phyloP scores from a whole-genome alignment of 2,329 filamentous ascomycete species.

The Nothophoma quercina region DNA sequence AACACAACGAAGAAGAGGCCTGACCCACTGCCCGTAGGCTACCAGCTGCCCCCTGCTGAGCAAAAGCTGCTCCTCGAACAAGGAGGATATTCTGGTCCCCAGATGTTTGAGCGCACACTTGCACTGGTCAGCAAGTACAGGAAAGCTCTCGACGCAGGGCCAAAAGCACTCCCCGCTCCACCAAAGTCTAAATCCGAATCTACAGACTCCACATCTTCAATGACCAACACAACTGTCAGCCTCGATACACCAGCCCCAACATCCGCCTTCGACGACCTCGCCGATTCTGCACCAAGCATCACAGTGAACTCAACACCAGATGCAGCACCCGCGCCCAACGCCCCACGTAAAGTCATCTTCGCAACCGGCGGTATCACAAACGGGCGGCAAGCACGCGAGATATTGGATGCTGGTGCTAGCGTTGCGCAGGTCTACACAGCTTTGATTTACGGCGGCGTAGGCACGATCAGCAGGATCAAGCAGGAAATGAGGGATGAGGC shows the following conservation, averaged over 20 bases:
- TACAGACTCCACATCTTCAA: slow-evolving; percentile 9
- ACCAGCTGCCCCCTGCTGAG: slow-evolving; percentile 71
- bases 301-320: slow-evolving; percentile 27
- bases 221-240: slow-evolving; percentile 28
- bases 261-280: slow-evolving; percentile 41
- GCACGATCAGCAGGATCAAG: slow-evolving; percentile 65
- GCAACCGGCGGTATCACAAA: slow-evolving; percentile 92
- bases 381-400: slow-evolving; percentile 80
- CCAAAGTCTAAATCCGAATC: slow-evolving; percentile 3
- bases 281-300: slow-evolving; percentile 38
- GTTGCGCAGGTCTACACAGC: slow-evolving; percentile 93
- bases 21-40: slow-evolving; percentile 72
- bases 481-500: slow-evolving; percentile 57
- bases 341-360: slow-evolving; percentile 79
- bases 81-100: slow-evolving; percentile 90
- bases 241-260: slow-evolving; percentile 30
- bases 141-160: slow-evolving; percentile 55
- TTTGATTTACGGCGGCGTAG: slow-evolving; percentile 68
- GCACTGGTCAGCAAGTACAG: slow-evolving; percentile 82
- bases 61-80: slow-evolving; percentile 73
- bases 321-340: slow-evolving; percentile 33
- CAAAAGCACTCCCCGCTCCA: slow-evolving; percentile 32
- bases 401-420: slow-evolving; percentile 87
- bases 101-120: slow-evolving; percentile 82
- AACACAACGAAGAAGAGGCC: slow-evolving; percentile 92